These are phyloP conservation scores for Uromyces viciae-fabae DNA, from an alignment of 1,284 basidiomycete species.

Conservation along the genomic window DNA sequence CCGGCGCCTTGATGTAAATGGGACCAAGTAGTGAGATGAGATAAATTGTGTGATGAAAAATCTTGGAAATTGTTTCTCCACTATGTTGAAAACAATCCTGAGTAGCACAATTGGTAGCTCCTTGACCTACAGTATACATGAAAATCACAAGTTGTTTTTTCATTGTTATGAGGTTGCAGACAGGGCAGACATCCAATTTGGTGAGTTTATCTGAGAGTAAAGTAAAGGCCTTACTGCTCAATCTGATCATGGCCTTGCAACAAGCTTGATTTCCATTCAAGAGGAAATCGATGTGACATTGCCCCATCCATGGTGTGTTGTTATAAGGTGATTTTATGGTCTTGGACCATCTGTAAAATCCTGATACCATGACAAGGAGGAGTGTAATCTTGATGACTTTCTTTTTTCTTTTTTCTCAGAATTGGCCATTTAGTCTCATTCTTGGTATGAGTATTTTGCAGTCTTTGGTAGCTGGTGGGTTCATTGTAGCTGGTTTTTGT, in stretches of 20 bases:
- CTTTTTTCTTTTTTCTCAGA: too few species aligned
- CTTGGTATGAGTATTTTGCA: too few species aligned
- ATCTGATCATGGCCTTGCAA: not conserved
- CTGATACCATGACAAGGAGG: not conserved
- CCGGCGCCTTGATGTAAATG: not conserved
- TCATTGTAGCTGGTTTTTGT: too few species aligned
- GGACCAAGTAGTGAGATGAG: not conserved
- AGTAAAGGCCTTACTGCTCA: not conserved
- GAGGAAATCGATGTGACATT: not conserved
- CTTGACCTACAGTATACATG: not conserved
- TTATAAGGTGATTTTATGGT: not conserved
- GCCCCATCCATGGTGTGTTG: not conserved
- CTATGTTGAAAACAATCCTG: constrained; percentile 1
- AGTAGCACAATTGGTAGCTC: not conserved
- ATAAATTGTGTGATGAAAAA: not conserved
- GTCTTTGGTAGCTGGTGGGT: too few species aligned
- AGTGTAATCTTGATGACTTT: not conserved
- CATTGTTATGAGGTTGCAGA: not conserved
- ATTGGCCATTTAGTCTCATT: too few species aligned
- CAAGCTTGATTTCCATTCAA: not conserved
- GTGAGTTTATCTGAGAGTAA: not conserved
- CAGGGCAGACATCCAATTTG: not conserved
- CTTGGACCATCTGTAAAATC: not conserved
- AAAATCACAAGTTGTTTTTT: not conserved
- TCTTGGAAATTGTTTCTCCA: not conserved